A percentile compares a stretch with the other conserved stretches of the same genome.
These are phyloP conservation scores for Neonectria faginata DNA, from an alignment of 2,329 filamentous ascomycete species.

Conservation along the genomic window DNA sequence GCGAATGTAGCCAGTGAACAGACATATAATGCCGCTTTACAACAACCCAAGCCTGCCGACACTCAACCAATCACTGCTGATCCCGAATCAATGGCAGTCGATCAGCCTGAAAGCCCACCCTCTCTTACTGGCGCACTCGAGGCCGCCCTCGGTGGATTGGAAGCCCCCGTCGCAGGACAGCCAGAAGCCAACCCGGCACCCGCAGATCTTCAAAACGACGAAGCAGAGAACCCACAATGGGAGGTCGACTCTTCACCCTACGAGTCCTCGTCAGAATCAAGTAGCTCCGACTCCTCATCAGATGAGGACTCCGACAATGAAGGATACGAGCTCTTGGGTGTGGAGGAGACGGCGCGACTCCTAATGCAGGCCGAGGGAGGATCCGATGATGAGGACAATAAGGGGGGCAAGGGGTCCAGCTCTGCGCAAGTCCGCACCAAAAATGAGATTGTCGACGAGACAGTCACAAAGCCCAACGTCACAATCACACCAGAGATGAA, in stretches of 20 bases:
- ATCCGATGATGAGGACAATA: constrained; percentile 80
- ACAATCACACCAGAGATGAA: constrained; percentile 81
- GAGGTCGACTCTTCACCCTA: constrained; percentile 83
- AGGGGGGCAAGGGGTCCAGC: constrained; percentile 54
- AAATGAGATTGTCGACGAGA: constrained; percentile 78
- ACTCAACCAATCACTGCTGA: constrained; percentile 39
- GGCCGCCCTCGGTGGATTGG: constrained; percentile 57
- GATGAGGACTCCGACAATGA: constrained; percentile 70
- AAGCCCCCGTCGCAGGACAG: constrained; percentile 32
- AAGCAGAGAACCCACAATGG: constrained; percentile 78
- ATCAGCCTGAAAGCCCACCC: constrained; percentile 51
- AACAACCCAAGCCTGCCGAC: constrained; percentile 25
- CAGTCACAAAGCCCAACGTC: constrained; percentile 80
- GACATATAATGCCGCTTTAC: constrained; percentile 6
- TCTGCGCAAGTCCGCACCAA: constrained; percentile 75
- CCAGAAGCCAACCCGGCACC: constrained; percentile 28
- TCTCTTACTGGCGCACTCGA: constrained; percentile 58
- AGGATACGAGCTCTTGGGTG: constrained; percentile 78
- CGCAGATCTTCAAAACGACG: constrained; percentile 48
- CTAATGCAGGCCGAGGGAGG: constrained; percentile 86
- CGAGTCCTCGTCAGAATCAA: constrained; percentile 73
- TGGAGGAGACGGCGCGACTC: constrained; percentile 85
- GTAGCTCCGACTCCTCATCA: constrained; percentile 70
- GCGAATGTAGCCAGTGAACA: constrained; percentile 18
- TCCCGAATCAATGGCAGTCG: constrained; percentile 51